These are phyloP conservation scores for Teratosphaeria epicoccoides DNA, from an alignment of 2,329 filamentous ascomycete genomes.

Conservation along the genomic window DNA sequence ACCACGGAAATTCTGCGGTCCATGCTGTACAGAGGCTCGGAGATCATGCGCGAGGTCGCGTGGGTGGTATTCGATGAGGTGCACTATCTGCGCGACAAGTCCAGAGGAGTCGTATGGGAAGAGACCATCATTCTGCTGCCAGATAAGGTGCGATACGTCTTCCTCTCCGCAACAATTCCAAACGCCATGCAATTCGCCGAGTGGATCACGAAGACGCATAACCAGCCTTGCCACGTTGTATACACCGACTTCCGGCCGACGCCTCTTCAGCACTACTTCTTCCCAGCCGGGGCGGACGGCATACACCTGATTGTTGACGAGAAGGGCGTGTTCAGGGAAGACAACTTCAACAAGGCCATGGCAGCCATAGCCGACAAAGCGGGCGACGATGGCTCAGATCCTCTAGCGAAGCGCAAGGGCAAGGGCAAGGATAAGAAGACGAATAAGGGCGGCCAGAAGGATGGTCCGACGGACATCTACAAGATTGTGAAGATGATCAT, in stretches of 20 bases:
- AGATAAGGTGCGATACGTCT: constrained; percentile 98
- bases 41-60: constrained; percentile 98
- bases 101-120: constrained; percentile 93
- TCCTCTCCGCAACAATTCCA: constrained; percentile 93
- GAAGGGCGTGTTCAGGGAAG: constrained; percentile 89
- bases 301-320: constrained; percentile 94
- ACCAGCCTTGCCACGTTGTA: constrained; percentile 97
- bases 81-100: constrained; percentile 93
- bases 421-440: constrained; percentile 86
- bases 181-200: constrained; percentile 99
- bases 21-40: constrained; percentile 94
- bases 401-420: constrained; percentile 69
- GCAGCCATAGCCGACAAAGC: constrained; percentile 76
- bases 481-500: constrained; percentile 99
- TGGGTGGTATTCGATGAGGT: constrained; percentile 99
- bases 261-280: constrained; percentile 95
- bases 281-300: constrained; percentile 81
- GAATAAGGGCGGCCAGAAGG: constrained; percentile 70
- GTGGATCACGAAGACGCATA: constrained; percentile 97
- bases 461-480: constrained; percentile 71
- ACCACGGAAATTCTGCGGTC: constrained; percentile 98
- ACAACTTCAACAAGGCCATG: constrained; percentile 98
- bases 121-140: constrained; percentile 96
- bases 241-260: constrained; percentile 98
- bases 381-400: constrained; percentile 70